phyloP scores from a whole-genome alignment of 129 eudicot genomes.

The Escallonia rubra region DNA sequence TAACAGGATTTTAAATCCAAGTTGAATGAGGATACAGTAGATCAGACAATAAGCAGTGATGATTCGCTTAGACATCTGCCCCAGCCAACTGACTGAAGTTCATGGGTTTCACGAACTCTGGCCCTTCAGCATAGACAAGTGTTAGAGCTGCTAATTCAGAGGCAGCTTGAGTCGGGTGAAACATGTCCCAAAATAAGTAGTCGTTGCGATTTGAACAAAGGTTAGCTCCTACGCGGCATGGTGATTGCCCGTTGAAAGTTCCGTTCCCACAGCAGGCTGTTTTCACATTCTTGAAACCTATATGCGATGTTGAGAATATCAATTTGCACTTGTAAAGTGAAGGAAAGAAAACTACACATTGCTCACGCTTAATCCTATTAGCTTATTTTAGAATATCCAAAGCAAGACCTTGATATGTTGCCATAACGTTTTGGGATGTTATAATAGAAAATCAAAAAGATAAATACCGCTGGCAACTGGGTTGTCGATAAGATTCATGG shows the following conservation, averaged over 20 bases:
- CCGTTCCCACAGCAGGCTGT: constrained; percentile 59
- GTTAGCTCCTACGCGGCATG: constrained; percentile 22
- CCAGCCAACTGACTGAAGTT: constrained; percentile 43
- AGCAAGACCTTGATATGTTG: too few relatives aligned
- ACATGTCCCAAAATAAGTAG: constrained; percentile 51
- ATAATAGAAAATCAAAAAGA: not conserved
- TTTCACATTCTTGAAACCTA: constrained; percentile 39
- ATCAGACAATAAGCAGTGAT: not conserved
- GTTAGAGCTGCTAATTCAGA: constrained; percentile 34
- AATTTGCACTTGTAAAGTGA: too few relatives aligned
- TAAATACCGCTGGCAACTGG: constrained; percentile 24
- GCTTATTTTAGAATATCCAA: too few relatives aligned
- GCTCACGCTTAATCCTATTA: too few relatives aligned
- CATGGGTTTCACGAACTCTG: constrained; percentile 35
- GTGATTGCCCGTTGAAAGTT: constrained; percentile 16
- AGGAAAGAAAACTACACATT: too few relatives aligned
- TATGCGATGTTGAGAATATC: too few relatives aligned
- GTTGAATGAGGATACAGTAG: not conserved
- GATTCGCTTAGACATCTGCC: not conserved
- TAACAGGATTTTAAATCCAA: not conserved
- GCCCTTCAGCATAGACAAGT: constrained; percentile 33
- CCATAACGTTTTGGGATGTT: not conserved
- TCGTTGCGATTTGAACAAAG: constrained; percentile 35
- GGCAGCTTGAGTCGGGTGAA: constrained; percentile 53
- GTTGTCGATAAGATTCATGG: constrained; percentile 37